These are phyloP conservation scores for Chlorella ohadii DNA, from an alignment of 139 green algal genomes.

Conservation along the genomic window DNA sequence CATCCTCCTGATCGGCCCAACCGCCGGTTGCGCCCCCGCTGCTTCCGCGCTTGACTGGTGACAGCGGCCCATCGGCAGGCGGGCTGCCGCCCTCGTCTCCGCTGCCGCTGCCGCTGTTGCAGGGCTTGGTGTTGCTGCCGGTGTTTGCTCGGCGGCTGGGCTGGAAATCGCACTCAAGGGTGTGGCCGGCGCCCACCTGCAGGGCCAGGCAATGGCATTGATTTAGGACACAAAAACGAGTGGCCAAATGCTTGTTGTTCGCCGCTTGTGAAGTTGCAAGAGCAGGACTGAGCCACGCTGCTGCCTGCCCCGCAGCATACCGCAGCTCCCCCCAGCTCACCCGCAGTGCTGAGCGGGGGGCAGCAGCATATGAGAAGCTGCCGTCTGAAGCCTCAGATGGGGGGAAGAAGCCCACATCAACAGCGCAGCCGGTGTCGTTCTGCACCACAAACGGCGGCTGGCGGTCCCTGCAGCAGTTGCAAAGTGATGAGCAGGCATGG, in stretches of 20 bases:
- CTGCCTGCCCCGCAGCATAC: not conserved
- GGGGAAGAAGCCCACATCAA: slow-evolving; percentile 37
- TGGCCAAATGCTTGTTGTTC: too few species aligned
- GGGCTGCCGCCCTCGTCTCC: not conserved
- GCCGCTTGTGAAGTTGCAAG: too few species aligned
- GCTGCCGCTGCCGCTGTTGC: not conserved
- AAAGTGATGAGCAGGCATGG: too few species aligned
- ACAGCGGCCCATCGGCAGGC: too few species aligned
- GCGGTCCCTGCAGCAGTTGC: slow-evolving; percentile 26
- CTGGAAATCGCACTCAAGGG: slow-evolving; percentile 25
- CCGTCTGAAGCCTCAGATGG: not conserved
- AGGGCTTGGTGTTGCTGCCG: not conserved
- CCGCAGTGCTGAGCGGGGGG: not conserved
- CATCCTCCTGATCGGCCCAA: slow-evolving; percentile 46
- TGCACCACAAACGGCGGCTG: slow-evolving; percentile 47
- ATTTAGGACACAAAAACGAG: too few species aligned
- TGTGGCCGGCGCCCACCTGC: slow-evolving; percentile 2
- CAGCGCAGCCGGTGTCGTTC: not conserved
- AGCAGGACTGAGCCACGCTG: too few species aligned
- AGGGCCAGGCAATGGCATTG: too few species aligned
- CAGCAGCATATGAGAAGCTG: not conserved
- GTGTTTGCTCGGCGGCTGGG: not conserved
- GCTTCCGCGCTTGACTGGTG: too few species aligned
- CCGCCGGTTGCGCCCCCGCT: not conserved
- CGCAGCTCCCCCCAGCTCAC: not conserved